These are phyloP conservation scores for Quercus dentata DNA, from an alignment of 306 rosid genomes.

Conservation along the genomic window DNA sequence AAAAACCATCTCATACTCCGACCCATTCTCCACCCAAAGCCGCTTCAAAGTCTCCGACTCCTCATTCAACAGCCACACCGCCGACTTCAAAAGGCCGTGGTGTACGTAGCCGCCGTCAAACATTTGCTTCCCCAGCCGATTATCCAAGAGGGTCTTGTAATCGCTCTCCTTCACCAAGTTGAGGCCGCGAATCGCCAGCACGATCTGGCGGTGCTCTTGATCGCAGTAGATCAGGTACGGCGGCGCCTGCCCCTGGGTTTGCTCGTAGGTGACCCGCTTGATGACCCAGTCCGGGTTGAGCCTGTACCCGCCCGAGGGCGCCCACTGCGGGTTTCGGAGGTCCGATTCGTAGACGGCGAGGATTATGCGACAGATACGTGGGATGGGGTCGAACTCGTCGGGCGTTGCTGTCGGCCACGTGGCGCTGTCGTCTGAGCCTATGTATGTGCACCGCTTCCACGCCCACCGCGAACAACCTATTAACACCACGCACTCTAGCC, in stretches of 20 bases:
- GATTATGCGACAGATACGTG: constrained; percentile 74
- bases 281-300: constrained; percentile 62
- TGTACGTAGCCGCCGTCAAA: constrained; percentile 93
- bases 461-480: constrained; percentile 85
- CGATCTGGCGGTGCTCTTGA: constrained; percentile 63
- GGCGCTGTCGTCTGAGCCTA: constrained; percentile 81
- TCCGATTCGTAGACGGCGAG: constrained; percentile 86
- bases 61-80: constrained; percentile 66
- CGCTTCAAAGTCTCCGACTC: constrained; percentile 70
- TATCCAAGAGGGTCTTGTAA: constrained; percentile 59
- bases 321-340: constrained; percentile 34
- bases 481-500: constrained; percentile 65
- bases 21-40: constrained; percentile 68
- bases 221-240: constrained; percentile 81
- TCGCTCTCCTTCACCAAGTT: constrained; percentile 71
- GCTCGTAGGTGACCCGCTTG: constrained; percentile 53
- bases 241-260: constrained; percentile 61
- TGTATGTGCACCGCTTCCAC: constrained; percentile 88
- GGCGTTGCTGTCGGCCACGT: constrained; percentile 69
- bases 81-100: constrained; percentile 75
- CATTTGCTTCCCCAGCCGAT: constrained; percentile 71
- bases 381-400: constrained; percentile 66
- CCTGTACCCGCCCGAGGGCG: constrained; percentile 48
- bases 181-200: constrained; percentile 78
- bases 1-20: constrained; percentile 61